Percentiles rank a stretch among this genome's conserved stretches.
Conservation (phyloP, 1,139 yeast genomes). For the Pichia sp. region DNA sequence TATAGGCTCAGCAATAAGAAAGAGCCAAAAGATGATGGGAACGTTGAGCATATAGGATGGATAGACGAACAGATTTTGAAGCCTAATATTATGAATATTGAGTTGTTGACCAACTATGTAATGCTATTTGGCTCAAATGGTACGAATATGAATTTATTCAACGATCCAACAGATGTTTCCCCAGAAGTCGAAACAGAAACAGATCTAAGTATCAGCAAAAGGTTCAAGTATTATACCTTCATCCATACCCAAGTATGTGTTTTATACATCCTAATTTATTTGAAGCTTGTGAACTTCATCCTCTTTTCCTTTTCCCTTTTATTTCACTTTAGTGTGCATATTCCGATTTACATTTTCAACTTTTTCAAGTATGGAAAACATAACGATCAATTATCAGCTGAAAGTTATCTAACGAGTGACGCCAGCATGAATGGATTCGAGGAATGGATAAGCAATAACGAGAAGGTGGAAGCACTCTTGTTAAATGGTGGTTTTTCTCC, state of each 20-base stretch:
- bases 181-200: background rate
- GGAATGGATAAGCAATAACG: constrained; percentile 7
- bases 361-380: constrained; percentile 2
- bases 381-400: background rate
- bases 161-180: constrained; percentile 1
- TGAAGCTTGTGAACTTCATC: constrained; percentile 23
- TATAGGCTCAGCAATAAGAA: background rate
- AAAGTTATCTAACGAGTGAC: background rate
- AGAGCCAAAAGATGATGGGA: constrained; percentile 1
- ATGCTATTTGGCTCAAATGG: constrained; percentile 28
- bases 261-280: constrained; percentile 17
- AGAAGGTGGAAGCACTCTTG: background rate
- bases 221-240: constrained; percentile 10
- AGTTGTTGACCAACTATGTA: constrained; percentile 25
- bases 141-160: constrained; percentile 20
- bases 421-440: constrained; percentile 1
- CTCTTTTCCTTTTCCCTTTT: constrained; percentile 1
- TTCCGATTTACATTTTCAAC: constrained; percentile 9
- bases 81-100: constrained; percentile 17
- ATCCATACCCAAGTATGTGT: constrained; percentile 19
- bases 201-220: constrained; percentile 5
- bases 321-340: constrained; percentile 11
- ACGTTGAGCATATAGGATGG: constrained; percentile 3
- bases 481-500: background rate
- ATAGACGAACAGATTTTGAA: constrained; percentile 1